Base-by-base conservation (phyloP, 805 yeast species). In the Cyberlindnera japonica region DNA sequence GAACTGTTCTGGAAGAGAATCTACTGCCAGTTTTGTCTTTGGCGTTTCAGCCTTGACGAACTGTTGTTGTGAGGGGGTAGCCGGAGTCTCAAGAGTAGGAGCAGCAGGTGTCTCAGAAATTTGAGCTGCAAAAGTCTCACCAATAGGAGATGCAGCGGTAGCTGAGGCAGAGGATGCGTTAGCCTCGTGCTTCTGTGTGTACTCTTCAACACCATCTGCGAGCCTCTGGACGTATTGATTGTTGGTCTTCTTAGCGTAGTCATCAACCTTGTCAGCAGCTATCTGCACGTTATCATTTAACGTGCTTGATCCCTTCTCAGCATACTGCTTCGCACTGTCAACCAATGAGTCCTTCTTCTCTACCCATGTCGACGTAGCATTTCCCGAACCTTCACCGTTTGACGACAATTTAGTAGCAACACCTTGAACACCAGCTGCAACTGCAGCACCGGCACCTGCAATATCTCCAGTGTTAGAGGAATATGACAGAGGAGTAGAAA, bases 191-290 rank as follows among this genome's bases (percentile, higher is more conserved):
- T 43, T 41, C 12, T 25, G 6, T 5, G 46, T 33, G 23, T 43
- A 39, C 19, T 45, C 43, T 16, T 49, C 49, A 12, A 45, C 25
- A 13, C 39, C 41, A n/a, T 36, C 44, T 22, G 51, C 51, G 19
- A 33, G 32, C 19, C 38, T 39, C 44, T 49, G 53, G 9, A 49
- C 38, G 23, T 30, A 33, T 1, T 14, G 25, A 21, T 44, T 51
- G 25, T 45, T 37, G 23, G 40, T 44, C 9, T 18, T 34, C 24
- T 46, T 29, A 6, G 50, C 48, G 17, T 45, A 40, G 6, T 36
- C 45, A 24, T 48, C 51, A 29, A 34, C 46, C 33, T 46, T 44
- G 16, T 43, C 45, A 24, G 51, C 55, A 31, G 43, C 49, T n/a
- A 17, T 16, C 33, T 49, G 49, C 17, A 41, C 45, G 26, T 43